These are phyloP conservation scores for Syzygium syzygioides DNA, from an alignment of 441 rosid genomes.

Conservation along the genomic window DNA sequence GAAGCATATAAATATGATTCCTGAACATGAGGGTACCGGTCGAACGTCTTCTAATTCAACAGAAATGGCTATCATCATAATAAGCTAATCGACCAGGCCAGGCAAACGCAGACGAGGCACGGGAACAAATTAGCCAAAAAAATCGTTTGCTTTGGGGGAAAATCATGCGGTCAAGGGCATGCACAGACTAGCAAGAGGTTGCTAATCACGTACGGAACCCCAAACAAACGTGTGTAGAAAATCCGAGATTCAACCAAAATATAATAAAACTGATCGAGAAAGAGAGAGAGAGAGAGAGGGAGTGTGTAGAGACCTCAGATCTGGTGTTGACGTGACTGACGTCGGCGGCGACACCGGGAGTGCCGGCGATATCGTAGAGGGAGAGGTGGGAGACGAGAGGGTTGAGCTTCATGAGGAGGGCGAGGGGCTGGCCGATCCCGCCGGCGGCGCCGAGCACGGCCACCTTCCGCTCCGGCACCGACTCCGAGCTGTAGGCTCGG, in stretches of 20 bases:
- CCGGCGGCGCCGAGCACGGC: conserved; percentile 4
- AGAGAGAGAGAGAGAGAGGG: background rate
- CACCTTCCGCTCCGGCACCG: background rate
- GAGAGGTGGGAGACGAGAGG: background rate
- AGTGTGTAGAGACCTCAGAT: background rate
- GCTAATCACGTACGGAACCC: background rate
- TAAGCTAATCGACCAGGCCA: background rate
- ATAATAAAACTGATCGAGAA: background rate
- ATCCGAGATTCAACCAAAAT: background rate
- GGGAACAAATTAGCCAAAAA: background rate
- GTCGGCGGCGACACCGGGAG: conserved; percentile 2
- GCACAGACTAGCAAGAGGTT: background rate
- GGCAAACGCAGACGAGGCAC: background rate
- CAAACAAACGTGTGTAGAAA: background rate
- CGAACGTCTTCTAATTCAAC: background rate
- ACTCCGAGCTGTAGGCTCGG: background rate
- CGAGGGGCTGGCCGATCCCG: background rate
- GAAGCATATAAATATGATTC: background rate
- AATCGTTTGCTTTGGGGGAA: background rate
- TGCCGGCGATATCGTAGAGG: conserved; percentile 6
- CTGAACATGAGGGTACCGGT: background rate
- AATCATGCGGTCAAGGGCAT: background rate
- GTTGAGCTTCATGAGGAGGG: background rate
- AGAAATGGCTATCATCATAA: background rate
- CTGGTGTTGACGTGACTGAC: conserved; percentile 4